A percentile compares a stretch with the other conserved stretches of the same genome.
phyloP scores from a whole-genome alignment of 352 stramenopile genomes.

The Globisporangium cederbergense region DNA sequence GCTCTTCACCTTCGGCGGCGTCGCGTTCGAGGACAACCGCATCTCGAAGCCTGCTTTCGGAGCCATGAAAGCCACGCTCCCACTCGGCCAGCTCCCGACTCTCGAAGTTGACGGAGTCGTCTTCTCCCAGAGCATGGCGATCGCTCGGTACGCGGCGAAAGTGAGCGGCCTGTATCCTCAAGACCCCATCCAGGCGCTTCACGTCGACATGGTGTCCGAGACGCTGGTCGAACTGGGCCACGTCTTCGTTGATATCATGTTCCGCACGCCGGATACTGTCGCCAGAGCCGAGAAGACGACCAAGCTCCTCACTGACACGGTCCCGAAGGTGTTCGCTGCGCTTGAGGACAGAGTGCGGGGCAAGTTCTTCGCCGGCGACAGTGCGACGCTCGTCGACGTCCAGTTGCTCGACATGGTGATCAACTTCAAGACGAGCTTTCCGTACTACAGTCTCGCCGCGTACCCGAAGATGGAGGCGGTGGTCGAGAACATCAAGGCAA shows the following conservation, averaged over 20 bases:
- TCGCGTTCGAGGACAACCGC: conserved; percentile 26
- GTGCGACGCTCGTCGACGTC: conserved; percentile 34
- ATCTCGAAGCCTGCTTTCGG: conserved; percentile 8
- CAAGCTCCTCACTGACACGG: conserved; percentile 22
- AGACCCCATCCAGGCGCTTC: conserved; percentile 13
- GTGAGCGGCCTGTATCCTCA: conserved; percentile 18
- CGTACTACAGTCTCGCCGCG: conserved; percentile 17
- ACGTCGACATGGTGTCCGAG: conserved; percentile 17
- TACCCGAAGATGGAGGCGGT: conserved; percentile 40
- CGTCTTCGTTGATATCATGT: background rate
- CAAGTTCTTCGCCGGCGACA: conserved; percentile 32
- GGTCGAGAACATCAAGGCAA: conserved; percentile 26
- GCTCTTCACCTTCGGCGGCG: conserved; percentile 29
- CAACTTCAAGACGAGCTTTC: conserved; percentile 26
- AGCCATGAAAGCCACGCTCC: conserved; percentile 19
- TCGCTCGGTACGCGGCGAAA: conserved; percentile 25
- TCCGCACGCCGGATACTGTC: conserved; percentile 20
- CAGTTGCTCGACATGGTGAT: conserved; percentile 38
- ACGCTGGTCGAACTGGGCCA: conserved; percentile 9
- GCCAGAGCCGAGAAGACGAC: conserved; percentile 33
- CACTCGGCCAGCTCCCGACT: conserved; percentile 22
- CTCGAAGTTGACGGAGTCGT: conserved; percentile 24
- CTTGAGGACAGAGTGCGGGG: conserved; percentile 29
- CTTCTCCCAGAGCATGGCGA: conserved; percentile 24
- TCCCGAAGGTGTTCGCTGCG: conserved; percentile 26